phyloP scores from a whole-genome alignment of 441 rosid genomes.

The Aleurites moluccanus region DNA sequence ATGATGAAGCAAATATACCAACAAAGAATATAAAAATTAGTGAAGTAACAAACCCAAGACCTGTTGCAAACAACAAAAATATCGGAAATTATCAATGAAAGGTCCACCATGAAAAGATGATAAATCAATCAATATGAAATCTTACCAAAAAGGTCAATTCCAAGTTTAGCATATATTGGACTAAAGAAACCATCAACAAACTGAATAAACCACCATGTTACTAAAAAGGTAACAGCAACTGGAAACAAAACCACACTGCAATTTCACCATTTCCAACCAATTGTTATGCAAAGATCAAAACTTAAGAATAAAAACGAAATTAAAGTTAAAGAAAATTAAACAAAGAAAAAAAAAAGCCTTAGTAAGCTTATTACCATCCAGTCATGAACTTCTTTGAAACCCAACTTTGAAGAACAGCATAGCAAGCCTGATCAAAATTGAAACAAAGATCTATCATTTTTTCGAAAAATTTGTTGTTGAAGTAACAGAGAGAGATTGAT shows the following conservation, averaged over 20 bases:
- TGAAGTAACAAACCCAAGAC: constrained; percentile 92
- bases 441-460: constrained; percentile 10
- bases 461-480: not conserved
- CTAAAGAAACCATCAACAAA: constrained; percentile 96
- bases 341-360: constrained; percentile 9
- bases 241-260: constrained; percentile 92
- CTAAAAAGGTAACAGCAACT: constrained; percentile 79
- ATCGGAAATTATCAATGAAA: not conserved
- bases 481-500: too few relatives aligned
- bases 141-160: constrained; percentile 78
- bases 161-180: constrained; percentile 79
- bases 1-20: constrained; percentile 95
- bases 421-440: constrained; percentile 58
- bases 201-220: constrained; percentile 97
- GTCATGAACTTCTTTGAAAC: constrained; percentile 90
- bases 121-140: not conserved
- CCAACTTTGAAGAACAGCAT: constrained; percentile 88
- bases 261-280: constrained; percentile 26
- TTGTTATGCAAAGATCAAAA: constrained; percentile 9
- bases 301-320: not conserved
- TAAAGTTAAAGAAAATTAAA: not conserved
- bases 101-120: constrained; percentile 13
- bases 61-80: constrained; percentile 36
- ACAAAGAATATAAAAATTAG: constrained; percentile 82
- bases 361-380: constrained; percentile 59